Evolutionary conservation across 2,329 filamentous ascomycete species (phyloP), one percentile per base, ranked within the genome.

Genomic region (Dactylellina leptospora): DNA sequence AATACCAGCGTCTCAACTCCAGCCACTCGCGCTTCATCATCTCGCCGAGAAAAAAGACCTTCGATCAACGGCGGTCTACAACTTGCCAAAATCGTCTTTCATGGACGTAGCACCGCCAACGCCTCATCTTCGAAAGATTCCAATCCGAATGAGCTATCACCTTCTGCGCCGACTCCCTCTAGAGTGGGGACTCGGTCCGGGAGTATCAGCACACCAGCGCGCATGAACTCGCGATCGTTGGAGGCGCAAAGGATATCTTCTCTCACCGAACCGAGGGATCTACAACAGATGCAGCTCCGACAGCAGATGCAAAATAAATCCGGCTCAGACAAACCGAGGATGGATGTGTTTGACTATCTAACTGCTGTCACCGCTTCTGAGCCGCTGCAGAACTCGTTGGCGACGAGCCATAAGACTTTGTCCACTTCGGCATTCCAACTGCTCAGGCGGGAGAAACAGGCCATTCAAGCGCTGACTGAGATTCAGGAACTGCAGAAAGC

Each of bases 401-500:
- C 88, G 61, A 89, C 91, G 45, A 91, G 93, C 2, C 90, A 93
- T 77, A 99, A 99, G 79, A 96, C 92, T 0, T 83, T 97, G 9
- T 92, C 90, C 1, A 97, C 93, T 0, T 84, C 88, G 1, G 93
- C 97, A 78, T 88, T 93, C 54, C 88, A 92, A 66, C 86, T 96
- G 1, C 89, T 92, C 44, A 87, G 96, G 40, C 87, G 92, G 51
- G 93, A 97, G 76, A 88, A 90, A 66, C 92, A 96, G 79, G 91
- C 96, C 56, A 95, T 91, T 77, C 89, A 91, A 62, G 90, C 96
- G 27, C 80, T 97, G 2, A 88, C 92, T 62, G 85, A 92, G 11
- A 92, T 99, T 1, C 96, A 97, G 78, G 88, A 93, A 73, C 83
- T 97, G 23, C 95, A 99, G 78, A 92, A 93, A 77, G 87, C 89